Evolutionary conservation across 352 stramenopile species (phyloP).

Genomic region (Phytophthora tentaculata): DNA sequence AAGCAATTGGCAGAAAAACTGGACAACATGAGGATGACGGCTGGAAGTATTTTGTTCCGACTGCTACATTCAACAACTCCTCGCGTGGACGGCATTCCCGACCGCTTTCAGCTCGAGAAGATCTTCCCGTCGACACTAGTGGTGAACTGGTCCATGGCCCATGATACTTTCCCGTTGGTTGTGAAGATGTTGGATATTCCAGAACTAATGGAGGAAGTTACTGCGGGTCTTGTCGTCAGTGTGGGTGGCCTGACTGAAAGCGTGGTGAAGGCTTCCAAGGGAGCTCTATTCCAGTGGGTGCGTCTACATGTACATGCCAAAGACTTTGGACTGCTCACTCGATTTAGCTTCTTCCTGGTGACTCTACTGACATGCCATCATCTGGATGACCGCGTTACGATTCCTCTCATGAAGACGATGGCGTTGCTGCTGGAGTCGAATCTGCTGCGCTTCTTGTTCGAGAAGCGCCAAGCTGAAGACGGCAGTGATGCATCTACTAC

Average conservation of each 20-base stretch:
- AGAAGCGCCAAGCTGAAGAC: conserved; percentile 39
- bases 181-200: conserved; percentile 87
- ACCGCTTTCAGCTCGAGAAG: conserved; percentile 75
- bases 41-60: conserved; percentile 89
- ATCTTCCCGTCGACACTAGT: conserved; percentile 62
- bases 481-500: conserved; percentile 18
- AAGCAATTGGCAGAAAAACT: conserved; percentile 98
- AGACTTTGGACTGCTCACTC: conserved; percentile 68
- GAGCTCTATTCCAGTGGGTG: conserved; percentile 69
- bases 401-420: conserved; percentile 90
- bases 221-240: conserved; percentile 93
- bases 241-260: conserved; percentile 96
- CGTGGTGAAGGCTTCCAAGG: conserved; percentile 87
- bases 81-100: conserved; percentile 76
- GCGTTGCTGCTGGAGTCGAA: conserved; percentile 74
- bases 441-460: conserved; percentile 65
- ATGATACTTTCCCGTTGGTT: conserved; percentile 93
- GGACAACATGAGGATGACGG: conserved; percentile 90
- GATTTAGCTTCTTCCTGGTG: conserved; percentile 76
- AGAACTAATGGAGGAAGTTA: conserved; percentile 83
- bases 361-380: conserved; percentile 63
- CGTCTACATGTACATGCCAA: conserved; percentile 53
- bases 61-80: conserved; percentile 79
- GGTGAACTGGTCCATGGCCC: conserved; percentile 84
- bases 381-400: conserved; percentile 81